phyloP scores from a whole-genome alignment of 331 rosid species.

The Acacia concinna region DNA sequence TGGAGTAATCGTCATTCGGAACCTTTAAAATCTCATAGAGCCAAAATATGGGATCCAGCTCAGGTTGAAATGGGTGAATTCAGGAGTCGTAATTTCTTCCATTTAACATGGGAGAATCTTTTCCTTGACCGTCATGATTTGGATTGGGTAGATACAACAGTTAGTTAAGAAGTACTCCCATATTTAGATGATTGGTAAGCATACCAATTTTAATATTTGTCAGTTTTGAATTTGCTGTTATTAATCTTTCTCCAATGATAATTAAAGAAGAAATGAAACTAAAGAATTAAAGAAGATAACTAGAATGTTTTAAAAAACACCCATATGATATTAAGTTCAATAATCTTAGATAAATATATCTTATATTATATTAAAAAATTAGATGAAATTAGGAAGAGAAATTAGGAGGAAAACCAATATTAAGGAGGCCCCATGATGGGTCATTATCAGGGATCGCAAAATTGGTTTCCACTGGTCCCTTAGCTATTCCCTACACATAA shows the following conservation, averaged over 20 bases:
- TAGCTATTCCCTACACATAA: conserved; percentile 39
- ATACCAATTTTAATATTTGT: too few relatives aligned
- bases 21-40: conserved; percentile 24
- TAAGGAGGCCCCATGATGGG: conserved; percentile 43
- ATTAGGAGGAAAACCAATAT: conserved; percentile 29
- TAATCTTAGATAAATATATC: too few relatives aligned
- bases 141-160: not conserved
- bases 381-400: conserved; percentile 9
- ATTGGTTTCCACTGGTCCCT: conserved; percentile 32
- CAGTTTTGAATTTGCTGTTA: too few relatives aligned
- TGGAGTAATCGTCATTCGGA: conserved; percentile 46
- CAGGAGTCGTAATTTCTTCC: conserved; percentile 30
- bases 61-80: conserved; percentile 25
- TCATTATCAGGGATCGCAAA: conserved; percentile 33
- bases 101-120: not conserved
- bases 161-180: too few relatives aligned
- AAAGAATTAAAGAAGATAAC: too few relatives aligned
- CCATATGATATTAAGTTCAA: rapidly evolving
- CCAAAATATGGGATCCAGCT: conserved; percentile 58
- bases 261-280: rapidly evolving
- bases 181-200: too few relatives aligned
- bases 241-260: too few relatives aligned
- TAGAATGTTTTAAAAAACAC: too few relatives aligned
- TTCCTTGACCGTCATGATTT: not conserved
- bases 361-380: too few relatives aligned